Base-by-base conservation (phyloP, 2,329 filamentous ascomycete genomes). In the Pseudopithomyces chartarum region DNA sequence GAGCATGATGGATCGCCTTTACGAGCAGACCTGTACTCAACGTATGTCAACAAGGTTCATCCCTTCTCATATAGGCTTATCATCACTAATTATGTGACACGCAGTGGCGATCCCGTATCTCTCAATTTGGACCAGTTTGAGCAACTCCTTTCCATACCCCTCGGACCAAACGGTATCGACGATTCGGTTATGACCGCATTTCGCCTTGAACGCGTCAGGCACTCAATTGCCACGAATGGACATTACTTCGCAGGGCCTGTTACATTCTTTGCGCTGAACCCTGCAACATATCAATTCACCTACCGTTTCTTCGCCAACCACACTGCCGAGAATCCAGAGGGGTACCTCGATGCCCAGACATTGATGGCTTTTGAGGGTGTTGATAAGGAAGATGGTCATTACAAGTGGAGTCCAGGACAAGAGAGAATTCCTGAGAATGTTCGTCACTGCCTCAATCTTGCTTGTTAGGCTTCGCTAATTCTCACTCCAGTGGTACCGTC, bases 1-100 rank as follows among this genome's bases (percentile, higher is more conserved):
- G 74, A 77, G 58, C 48, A 58, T 29, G 74, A 77, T 50, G 63
- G 55, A 8, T 73, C 69, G 15, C 73, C 73, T 1, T 62, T 65
- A 15, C 62, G 69, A 32, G 64, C 60, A 44, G 71, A 76, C 51
- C 45, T 74, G n/a, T 68, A 61, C 55, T 42, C 44, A 42, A 55
- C 52, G 52, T 52, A 46, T 52, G 48, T 55, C 20, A 20, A 20
- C 17, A 38, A 23, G 33, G 7, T 39, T 29, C 36, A 43, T 39
- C 15, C 13, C 29, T 29, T 8, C 26, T 29, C 4, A 5, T 29
- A 29, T 29, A 29, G 4, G 26, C 8, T 29, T 29, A 29, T 5
- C 23, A 49, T 42, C n/a, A 15, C 36, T 55, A 43, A 55, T 15
- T 2, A 15, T 44, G 5, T 20, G 6, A 2, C 17, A 15, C 42